Conservation (phyloP, 257 asterid genomes). For the Rhazya stricta region DNA sequence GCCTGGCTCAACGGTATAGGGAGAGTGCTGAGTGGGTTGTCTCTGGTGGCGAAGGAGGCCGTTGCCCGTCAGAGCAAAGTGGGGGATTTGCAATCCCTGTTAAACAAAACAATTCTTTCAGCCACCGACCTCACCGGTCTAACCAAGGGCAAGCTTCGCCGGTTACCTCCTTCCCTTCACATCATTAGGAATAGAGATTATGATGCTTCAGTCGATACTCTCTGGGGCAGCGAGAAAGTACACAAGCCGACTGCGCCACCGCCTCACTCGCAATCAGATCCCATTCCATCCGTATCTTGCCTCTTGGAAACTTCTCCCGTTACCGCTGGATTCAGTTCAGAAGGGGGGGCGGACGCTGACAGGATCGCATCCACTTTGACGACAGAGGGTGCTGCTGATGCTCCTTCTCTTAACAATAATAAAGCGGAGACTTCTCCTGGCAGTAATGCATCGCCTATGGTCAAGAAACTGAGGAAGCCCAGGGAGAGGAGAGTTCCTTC, state of each 20-base stretch:
- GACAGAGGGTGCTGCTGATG: conserved; percentile 7
- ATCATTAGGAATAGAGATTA: neutral
- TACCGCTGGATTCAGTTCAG: neutral
- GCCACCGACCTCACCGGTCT: conserved; percentile 68
- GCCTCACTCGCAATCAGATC: neutral
- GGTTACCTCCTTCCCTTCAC: conserved; percentile 21
- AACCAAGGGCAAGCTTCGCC: conserved; percentile 63
- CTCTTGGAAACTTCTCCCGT: neutral
- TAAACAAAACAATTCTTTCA: conserved; percentile 54
- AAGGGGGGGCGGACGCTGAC: neutral
- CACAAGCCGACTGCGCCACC: neutral
- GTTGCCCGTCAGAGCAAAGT: conserved; percentile 24
- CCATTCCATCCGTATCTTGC: neutral
- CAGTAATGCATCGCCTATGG: neutral
- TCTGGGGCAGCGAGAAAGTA: neutral
- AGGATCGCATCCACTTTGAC: neutral
- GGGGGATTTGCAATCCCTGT: conserved; percentile 33
- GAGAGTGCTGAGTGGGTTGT: conserved; percentile 59
- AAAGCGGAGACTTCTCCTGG: conserved; percentile 8
- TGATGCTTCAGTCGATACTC: neutral
- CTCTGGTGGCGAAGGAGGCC: conserved; percentile 72
- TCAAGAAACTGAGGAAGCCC: conserved; percentile 53
- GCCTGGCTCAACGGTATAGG: conserved; percentile 47
- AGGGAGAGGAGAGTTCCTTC: conserved; percentile 95
- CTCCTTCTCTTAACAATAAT: conserved; percentile 6